Base-by-base conservation (phyloP, 225 moss, liverwort and hornwort species). In the Pleurozium schreberi region DNA sequence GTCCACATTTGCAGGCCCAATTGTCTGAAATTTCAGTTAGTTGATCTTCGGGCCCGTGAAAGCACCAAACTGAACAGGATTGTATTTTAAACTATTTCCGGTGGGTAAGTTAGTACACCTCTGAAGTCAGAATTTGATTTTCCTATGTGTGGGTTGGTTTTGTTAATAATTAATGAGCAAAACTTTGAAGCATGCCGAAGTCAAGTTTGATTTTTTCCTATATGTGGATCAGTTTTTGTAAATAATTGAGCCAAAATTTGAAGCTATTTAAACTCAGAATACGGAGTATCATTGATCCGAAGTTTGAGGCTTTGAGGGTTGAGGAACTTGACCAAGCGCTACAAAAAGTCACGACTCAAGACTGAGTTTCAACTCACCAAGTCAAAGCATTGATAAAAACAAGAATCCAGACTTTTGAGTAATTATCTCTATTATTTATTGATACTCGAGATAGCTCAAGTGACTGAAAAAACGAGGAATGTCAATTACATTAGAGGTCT, bases 381-480 rank as follows among this genome's bases (percentile, higher is more conserved):
- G 75, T 85, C 85, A 81, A 85, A 75, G 65, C 33, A 40, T n/a
- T n/a, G n/a, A n/a, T 11, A 28, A 23, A 59, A 36, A 63, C 50
- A 74, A 30, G 27, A 36, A 27, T 38, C 68, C 80, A 81, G 10
- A 62, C 9, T 81, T 49, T 49, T 8, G n/a, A n/a, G n/a, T n/a
- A n/a, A 57, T 10, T 13, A 40, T 40, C 89, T 91, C 66, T 50
- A 66, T 89, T 80, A 91, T 91, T 89, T 80, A 91, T 91, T 84
- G 80, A 87, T 78, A 36, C 43, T 81, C 11, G 55, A 57, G 45
- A 82, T 45, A 53, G 8, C 25, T 55, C 14, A 64, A 19, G 27
- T 83, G 63, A 86, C 69, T 77, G 40, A 45, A 79, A 38, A 70
- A 84, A 40, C 42, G 50, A 80, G 61, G n/a, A 60, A 82, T 82